Evolutionary conservation across 805 yeast genomes (phyloP).

Genomic region (Candida saitoana): DNA sequence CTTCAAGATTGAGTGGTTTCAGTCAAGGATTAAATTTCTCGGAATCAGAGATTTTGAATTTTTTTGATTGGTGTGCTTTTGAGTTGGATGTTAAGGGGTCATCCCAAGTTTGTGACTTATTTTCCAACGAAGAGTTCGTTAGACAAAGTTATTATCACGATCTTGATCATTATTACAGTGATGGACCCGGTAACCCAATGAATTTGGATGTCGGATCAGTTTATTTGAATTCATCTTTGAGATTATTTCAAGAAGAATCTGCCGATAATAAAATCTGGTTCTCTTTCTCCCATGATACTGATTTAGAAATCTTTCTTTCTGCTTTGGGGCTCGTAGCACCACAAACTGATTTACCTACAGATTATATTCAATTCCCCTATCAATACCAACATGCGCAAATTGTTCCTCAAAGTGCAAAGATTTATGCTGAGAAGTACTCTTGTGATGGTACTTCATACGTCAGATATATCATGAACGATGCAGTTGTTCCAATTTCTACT

Average conservation of each 20-base stretch:
- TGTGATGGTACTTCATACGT: slow-evolving; percentile 30
- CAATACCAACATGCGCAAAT: slow-evolving; percentile 40
- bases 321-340: slow-evolving; percentile 59
- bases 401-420: slow-evolving; percentile 41
- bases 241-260: slow-evolving; percentile 40
- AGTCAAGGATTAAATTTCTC: slow-evolving; percentile 55
- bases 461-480: slow-evolving; percentile 37
- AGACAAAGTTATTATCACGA: slow-evolving; percentile 60
- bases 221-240: slow-evolving; percentile 45
- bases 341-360: slow-evolving; percentile 39
- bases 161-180: slow-evolving; percentile 53
- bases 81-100: slow-evolving; percentile 68
- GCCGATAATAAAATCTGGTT: slow-evolving; percentile 55
- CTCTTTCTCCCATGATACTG: slow-evolving; percentile 74
- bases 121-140: slow-evolving; percentile 65
- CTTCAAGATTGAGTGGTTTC: slow-evolving; percentile 50
- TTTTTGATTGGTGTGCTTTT: slow-evolving; percentile 68
- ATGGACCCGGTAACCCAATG: slow-evolving; percentile 60
- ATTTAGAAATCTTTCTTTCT: slow-evolving; percentile 54
- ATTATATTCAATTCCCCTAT: slow-evolving; percentile 44
- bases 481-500: slow-evolving; percentile 32
- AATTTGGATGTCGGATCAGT: slow-evolving; percentile 60
- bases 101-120: slow-evolving; percentile 63
- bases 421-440: slow-evolving; percentile 33
- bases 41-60: slow-evolving; percentile 44